Evolutionary conservation across 2,329 filamentous ascomycete genomes (phyloP), one percentile per base, ranked within the genome.

Genomic region (Colletotrichum ledebouriae): DNA sequence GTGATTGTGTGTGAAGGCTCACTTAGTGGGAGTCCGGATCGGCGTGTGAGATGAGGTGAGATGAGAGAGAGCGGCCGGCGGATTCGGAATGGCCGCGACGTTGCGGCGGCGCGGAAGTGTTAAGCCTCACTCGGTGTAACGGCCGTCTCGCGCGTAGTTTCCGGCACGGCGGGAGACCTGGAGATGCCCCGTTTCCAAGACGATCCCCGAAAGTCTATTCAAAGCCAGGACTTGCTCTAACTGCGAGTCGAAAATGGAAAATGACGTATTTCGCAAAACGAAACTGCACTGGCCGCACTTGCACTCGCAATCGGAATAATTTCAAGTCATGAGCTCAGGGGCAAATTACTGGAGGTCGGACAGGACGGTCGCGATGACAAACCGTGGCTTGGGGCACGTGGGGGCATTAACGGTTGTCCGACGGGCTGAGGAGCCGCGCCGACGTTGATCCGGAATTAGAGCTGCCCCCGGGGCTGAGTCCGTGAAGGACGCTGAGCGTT

Each of bases 401-500:
- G 44, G 55, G 33, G 57, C 46, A 13, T 11, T 29, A 20, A 55
- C 49, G 29, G 50, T 29, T 6, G 29, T 6, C 29, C 6, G 29
- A 29, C 29, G 29, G 6, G 6, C 2, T 61, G 44, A 41, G 52
- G 41, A 25, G 47, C 47, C 65, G 65, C 65, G 25, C 65, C 65
- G 63, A 68, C 47, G 53, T 68, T 68, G 52, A 64, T 68, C 65
- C 65, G 65, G 65, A 53, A 49, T 12, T 42, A 53, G 50, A 17
- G 37, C 6, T 37, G 46, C 15, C 17, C 6, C 15, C 37, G 44
- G 29, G 58, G 46, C 47, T 39, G 17, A 37, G 44, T 34, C 25
- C 25, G 65, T 56, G 47, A 33, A 50, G 60, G 55, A 55, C 65
- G 47, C 65, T 39, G 53, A 47, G 41, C 41, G 65, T 42, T 65